Conservation (phyloP, 345 rosid species). For the Clarkia xantiana region DNA sequence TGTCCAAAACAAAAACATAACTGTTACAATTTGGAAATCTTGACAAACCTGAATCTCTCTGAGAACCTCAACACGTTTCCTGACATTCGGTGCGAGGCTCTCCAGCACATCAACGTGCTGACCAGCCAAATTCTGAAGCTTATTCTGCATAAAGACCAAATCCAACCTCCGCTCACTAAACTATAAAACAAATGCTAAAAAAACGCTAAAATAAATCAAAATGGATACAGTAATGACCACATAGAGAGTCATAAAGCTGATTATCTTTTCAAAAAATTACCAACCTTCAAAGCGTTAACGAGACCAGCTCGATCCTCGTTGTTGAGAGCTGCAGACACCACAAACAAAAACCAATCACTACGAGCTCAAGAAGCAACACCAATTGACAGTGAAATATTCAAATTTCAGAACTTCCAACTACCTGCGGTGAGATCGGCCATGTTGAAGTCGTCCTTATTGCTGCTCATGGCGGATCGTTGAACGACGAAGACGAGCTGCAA, state of each 20-base stretch:
- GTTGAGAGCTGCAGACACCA: slow-evolving; percentile 37
- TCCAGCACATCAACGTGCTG: slow-evolving; percentile 62
- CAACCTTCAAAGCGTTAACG: slow-evolving; percentile 66
- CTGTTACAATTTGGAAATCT: background rate
- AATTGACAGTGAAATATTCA: background rate
- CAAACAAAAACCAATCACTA: background rate
- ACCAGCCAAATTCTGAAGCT: slow-evolving; percentile 72
- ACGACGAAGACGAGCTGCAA: background rate
- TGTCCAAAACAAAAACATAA: no score
- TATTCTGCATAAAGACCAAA: slow-evolving; percentile 32
- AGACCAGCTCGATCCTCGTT: slow-evolving; percentile 65
- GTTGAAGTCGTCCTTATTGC: slow-evolving; percentile 43
- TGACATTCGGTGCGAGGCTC: slow-evolving; percentile 40
- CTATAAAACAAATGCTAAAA: background rate
- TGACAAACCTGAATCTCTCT: slow-evolving; percentile 72
- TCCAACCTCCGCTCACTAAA: background rate
- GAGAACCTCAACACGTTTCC: slow-evolving; percentile 85
- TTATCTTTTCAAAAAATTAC: slow-evolving; percentile 1
- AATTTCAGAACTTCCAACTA: slow-evolving; percentile 8
- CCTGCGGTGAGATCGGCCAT: slow-evolving; percentile 69
- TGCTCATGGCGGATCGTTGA: slow-evolving; percentile 34
- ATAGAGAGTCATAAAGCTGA: no score
- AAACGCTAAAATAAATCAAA: no score
- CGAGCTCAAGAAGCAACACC: background rate
- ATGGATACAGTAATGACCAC: no score